Base-by-base conservation (phyloP, 2,329 filamentous ascomycete genomes). In the Fusarium verticillioides region DNA sequence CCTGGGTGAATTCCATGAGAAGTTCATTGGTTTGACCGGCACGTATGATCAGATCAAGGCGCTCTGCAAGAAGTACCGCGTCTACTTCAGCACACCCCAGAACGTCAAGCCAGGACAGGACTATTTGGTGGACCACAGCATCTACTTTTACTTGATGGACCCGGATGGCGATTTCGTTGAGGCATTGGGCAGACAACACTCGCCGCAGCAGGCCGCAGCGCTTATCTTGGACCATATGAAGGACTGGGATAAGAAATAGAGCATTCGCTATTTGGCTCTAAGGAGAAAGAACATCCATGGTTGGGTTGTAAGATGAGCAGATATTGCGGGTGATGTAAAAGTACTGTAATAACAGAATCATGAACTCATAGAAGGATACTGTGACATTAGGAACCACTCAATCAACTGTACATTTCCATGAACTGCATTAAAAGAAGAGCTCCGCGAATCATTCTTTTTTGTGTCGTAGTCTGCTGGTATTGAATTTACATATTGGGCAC, bases 91-190 rank as follows among this genome's bases (percentile, higher is more conserved):
- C 80, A 99, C 96, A 53, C 96, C 96, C 39, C 87, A 90, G 77
- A 89, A 95, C 72, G 94, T 98, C 63, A 93, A 95, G 86, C 93
- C 95, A 2, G 96, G 96, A 3, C 93, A 98, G 86, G 96, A 99
- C 83, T 99, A 99, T 81, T 84, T 99, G 77, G 96, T 99, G 18
- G 96, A 99, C 82, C 96, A 99, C 85, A 98, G 95, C 83, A 99
- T 99, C 77, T 99, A 99, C 87, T 99, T 99, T 79, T 99, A 99
- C 83, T 85, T 99, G 76, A 99, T 99, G 96, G 96, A 98, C 82
- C 96, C 96, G 0, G 95, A 98, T 77, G 96, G 96, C 26, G 95
- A 99, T 82, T 99, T 99, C 82, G 96, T 99, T 34, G 97, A 99
- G 85, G 97, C 95, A 18, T 91, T 99, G 79, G 96, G 96, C 23